Percentiles rank a stretch among this genome's conserved stretches.
These are phyloP conservation scores for Aegilops sharonensis DNA, from an alignment of 176 grass and related monocot genomes.

Conservation along the genomic window DNA sequence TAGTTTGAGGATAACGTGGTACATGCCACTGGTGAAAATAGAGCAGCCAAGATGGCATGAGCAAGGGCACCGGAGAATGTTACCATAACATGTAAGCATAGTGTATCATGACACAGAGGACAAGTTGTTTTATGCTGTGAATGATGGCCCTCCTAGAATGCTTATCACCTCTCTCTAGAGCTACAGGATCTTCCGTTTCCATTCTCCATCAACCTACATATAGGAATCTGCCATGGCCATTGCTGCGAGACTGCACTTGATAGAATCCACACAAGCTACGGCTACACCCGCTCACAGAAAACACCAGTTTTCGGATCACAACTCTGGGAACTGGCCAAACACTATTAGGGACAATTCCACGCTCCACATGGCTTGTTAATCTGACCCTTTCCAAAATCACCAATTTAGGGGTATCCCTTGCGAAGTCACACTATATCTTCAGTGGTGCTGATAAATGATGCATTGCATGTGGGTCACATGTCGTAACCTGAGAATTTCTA, in stretches of 20 bases:
- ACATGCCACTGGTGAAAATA: no score
- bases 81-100: constrained; percentile 21
- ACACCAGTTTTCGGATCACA: constrained; percentile 22
- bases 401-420: no score
- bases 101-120: constrained; percentile 19
- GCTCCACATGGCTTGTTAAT: no score
- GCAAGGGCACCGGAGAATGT: constrained; percentile 30
- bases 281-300: not conserved
- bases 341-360: not conserved
- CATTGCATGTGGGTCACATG: no score
- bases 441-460: no score
- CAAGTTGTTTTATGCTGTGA: constrained; percentile 11
- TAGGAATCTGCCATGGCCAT: constrained; percentile 24
- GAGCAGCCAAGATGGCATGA: no score
- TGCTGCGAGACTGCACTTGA: not conserved
- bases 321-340: constrained; percentile 17
- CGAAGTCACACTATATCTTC: no score
- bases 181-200: constrained; percentile 29
- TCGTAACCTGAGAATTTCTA: no score
- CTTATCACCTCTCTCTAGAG: constrained; percentile 27
- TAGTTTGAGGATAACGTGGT: no score
- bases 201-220: constrained; percentile 21
- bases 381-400: no score
- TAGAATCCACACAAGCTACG: not conserved
- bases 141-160: constrained; percentile 10